These are phyloP conservation scores for Erysimum pusillum DNA, from an alignment of 441 rosid genomes.

Conservation along the genomic window DNA sequence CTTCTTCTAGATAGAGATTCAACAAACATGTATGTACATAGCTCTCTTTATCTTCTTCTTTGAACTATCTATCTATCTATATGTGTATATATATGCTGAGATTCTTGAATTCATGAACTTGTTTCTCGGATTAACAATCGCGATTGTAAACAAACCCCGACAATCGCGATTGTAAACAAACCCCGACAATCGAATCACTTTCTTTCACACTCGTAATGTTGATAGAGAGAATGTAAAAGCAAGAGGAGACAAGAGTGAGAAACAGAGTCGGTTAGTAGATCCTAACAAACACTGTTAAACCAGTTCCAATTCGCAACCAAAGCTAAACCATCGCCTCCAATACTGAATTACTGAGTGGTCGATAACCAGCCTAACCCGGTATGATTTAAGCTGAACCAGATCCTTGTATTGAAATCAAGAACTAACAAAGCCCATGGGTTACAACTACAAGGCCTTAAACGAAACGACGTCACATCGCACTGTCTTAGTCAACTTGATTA, in stretches of 20 bases:
- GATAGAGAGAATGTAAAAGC: neutral
- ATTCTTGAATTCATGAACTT: neutral
- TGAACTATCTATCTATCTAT: neutral
- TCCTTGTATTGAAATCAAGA: neutral
- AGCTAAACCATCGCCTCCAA: neutral
- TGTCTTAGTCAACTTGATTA: conserved; percentile 21
- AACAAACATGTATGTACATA: neutral
- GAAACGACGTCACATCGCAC: neutral
- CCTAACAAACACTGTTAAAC: neutral
- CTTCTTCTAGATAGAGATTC: neutral
- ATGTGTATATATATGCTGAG: neutral
- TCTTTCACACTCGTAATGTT: neutral
- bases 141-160: neutral
- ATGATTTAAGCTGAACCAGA: neutral
- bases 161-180: neutral
- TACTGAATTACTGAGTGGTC: too few species aligned
- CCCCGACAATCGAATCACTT: neutral
- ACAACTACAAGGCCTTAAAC: neutral
- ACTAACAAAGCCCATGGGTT: conserved; percentile 31
- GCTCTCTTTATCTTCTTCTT: conserved; percentile 2
- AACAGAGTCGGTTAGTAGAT: conserved; percentile 20
- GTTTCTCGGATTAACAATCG: neutral
- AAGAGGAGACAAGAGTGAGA: neutral
- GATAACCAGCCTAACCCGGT: neutral
- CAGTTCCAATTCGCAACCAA: neutral